A percentile compares a stretch with the other conserved stretches of the same genome.
phyloP scores from a whole-genome alignment of 306 rosid genomes.

The Corylus heterophylla region DNA sequence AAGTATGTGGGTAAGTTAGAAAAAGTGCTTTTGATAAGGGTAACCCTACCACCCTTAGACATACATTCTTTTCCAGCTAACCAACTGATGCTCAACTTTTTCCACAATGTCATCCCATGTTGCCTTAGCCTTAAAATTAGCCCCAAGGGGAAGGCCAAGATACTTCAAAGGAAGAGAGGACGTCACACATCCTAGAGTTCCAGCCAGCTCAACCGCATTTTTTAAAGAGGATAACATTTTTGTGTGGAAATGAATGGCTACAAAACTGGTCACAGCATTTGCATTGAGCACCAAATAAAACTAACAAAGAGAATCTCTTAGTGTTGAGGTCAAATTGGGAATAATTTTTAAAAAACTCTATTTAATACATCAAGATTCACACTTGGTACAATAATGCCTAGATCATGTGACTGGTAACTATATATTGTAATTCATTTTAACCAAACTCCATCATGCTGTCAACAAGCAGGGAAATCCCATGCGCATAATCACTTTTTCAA shows the following conservation, averaged over 20 bases:
- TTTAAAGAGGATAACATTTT: not conserved
- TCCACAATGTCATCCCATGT: too few relatives aligned
- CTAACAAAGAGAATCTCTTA: not conserved
- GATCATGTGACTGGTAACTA: not conserved
- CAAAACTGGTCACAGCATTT: not conserved
- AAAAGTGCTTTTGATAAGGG: too few relatives aligned
- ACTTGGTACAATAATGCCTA: not conserved
- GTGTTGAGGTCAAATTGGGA: not conserved
- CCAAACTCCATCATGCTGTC: not conserved
- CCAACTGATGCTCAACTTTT: too few relatives aligned
- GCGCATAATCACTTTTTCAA: constrained; percentile 6
- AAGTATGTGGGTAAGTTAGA: too few relatives aligned
- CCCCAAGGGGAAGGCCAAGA: too few relatives aligned
- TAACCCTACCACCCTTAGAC: too few relatives aligned
- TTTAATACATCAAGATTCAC: not conserved
- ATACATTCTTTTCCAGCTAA: too few relatives aligned
- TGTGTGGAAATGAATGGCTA: not conserved
- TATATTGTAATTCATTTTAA: not conserved
- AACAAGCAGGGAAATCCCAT: constrained; percentile 1
- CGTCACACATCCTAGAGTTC: too few relatives aligned
- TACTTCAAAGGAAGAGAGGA: too few relatives aligned
- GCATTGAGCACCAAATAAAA: not conserved
- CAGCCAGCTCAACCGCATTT: too few relatives aligned
- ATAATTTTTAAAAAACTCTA: not conserved
- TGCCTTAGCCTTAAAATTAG: too few relatives aligned